phyloP scores from a whole-genome alignment of 1,284 basidiomycete genomes.

The Tausonia pullulans region DNA sequence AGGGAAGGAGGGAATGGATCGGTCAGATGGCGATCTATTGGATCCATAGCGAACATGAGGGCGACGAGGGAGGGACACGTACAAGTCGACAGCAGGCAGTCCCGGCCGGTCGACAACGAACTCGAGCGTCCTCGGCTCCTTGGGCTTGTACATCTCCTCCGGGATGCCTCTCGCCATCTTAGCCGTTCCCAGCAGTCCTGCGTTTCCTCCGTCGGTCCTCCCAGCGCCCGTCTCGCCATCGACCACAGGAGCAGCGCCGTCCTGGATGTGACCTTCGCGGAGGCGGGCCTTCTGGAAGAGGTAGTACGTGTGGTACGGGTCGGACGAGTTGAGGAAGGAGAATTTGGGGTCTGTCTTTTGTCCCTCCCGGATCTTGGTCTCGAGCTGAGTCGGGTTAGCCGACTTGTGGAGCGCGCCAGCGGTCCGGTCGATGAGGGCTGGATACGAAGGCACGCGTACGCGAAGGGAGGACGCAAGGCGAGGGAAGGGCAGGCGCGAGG shows the following conservation, averaged over 20 bases:
- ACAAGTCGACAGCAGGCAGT: constrained; percentile 84
- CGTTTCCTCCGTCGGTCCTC: constrained; percentile 33
- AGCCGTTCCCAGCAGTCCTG: constrained; percentile 30
- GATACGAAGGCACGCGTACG: constrained; percentile 14
- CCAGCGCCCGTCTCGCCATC: constrained; percentile 9
- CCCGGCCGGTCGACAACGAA: constrained; percentile 84
- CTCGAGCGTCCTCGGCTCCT: constrained; percentile 70
- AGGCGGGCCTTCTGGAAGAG: constrained; percentile 73
- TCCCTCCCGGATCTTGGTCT: constrained; percentile 88
- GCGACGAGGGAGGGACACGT: constrained; percentile 32
- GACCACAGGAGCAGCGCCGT: constrained; percentile 23
- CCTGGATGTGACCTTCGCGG: constrained; percentile 44
- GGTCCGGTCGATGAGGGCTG: constrained; percentile 92
- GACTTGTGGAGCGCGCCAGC: constrained; percentile 87
- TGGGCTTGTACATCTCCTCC: constrained; percentile 35
- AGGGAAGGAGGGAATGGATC: constrained; percentile 17
- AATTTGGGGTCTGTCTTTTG: constrained; percentile 93
- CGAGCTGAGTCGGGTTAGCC: constrained; percentile 75
- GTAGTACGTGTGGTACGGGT: constrained; percentile 97
- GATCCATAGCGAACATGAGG: constrained; percentile 4
- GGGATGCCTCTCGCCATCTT: constrained; percentile 37
- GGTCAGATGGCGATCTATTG: not conserved
- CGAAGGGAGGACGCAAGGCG: not conserved
- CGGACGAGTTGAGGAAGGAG: constrained; percentile 84
- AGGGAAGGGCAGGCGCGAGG: not conserved